A percentile compares a stretch with the other conserved stretches of the same genome.
Evolutionary conservation across 495 filamentous ascomycete genomes (phyloP).

Genomic region (Jackrogersella minutella): DNA sequence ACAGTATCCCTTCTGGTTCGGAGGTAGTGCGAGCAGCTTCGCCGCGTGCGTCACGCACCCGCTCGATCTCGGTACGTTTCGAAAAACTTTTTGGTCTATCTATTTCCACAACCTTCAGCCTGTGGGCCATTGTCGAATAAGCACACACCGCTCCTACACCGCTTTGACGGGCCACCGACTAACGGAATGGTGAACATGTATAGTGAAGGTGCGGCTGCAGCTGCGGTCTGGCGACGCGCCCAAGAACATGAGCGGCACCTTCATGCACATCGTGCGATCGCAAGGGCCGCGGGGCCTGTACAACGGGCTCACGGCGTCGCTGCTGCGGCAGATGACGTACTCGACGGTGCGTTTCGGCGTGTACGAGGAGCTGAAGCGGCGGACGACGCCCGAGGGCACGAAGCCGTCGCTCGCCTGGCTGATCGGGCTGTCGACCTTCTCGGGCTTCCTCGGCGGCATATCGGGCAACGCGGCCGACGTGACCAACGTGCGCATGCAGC

Average conservation of each 20-base stretch:
- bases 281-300: conserved; percentile 79
- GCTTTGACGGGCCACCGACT: conserved; percentile 13
- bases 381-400: conserved; percentile 58
- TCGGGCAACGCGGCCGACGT: conserved; percentile 95
- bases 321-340: conserved; percentile 92
- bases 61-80: conserved; percentile 75
- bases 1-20: conserved; percentile 92
- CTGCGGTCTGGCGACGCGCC: conserved; percentile 73
- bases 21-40: conserved; percentile 88
- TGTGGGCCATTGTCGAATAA: neutral
- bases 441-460: conserved; percentile 88
- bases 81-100: too few relatives aligned
- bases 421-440: conserved; percentile 78
- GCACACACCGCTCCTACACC: neutral
- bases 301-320: conserved; percentile 86
- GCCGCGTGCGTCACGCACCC: conserved; percentile 92
- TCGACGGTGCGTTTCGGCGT: conserved; percentile 92
- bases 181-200: conserved; percentile 19
- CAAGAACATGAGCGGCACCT: conserved; percentile 80
- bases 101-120: neutral
- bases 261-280: conserved; percentile 73
- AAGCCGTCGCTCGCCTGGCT: conserved; percentile 73
- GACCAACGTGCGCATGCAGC: conserved; percentile 98
- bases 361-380: conserved; percentile 89
- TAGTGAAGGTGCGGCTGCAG: conserved; percentile 80